Conservation (phyloP, 2,329 filamentous ascomycete species). For the Microthyrium microscopicum region DNA sequence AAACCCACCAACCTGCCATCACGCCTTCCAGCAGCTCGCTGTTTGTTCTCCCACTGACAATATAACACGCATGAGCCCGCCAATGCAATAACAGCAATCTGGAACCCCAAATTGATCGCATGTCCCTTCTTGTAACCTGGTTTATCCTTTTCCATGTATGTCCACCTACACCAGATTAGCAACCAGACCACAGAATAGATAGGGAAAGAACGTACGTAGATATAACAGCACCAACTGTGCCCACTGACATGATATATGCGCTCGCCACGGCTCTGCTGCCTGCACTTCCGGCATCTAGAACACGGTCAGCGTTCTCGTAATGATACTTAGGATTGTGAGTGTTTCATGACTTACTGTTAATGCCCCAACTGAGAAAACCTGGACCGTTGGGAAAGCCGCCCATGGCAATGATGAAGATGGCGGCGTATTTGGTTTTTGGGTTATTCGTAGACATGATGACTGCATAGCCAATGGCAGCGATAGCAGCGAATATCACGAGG, state of each 20-base stretch:
- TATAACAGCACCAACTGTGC: slow-evolving; percentile 40
- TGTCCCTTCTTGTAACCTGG: slow-evolving; percentile 33
- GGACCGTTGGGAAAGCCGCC: slow-evolving; percentile 43
- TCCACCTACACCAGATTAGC: slow-evolving; percentile 24
- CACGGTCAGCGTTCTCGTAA: slow-evolving; percentile 11
- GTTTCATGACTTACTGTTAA: slow-evolving; percentile 31
- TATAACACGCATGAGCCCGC: slow-evolving; percentile 34
- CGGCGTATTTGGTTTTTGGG: slow-evolving; percentile 32
- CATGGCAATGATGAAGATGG: slow-evolving; percentile 37
- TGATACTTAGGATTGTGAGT: neutral
- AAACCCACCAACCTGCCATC: slow-evolving; percentile 33
- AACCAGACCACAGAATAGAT: slow-evolving; percentile 8
- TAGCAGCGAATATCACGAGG: slow-evolving; percentile 18
- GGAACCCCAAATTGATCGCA: slow-evolving; percentile 39
- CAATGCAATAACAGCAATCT: slow-evolving; percentile 29
- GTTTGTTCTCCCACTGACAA: slow-evolving; percentile 36
- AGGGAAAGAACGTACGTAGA: slow-evolving; percentile 28
- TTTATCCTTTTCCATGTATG: slow-evolving; percentile 31
- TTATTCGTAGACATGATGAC: slow-evolving; percentile 29
- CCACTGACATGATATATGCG: slow-evolving; percentile 38
- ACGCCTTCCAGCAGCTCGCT: slow-evolving; percentile 30
- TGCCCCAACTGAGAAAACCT: slow-evolving; percentile 40
- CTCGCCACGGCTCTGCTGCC: slow-evolving; percentile 39
- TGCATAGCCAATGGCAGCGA: slow-evolving; percentile 35
- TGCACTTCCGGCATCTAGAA: slow-evolving; percentile 34